A percentile compares a stretch with the other conserved stretches of the same genome.
Evolutionary conservation across 352 stramenopile species (phyloP).

Genomic region (Globisporangium carolinianum): DNA sequence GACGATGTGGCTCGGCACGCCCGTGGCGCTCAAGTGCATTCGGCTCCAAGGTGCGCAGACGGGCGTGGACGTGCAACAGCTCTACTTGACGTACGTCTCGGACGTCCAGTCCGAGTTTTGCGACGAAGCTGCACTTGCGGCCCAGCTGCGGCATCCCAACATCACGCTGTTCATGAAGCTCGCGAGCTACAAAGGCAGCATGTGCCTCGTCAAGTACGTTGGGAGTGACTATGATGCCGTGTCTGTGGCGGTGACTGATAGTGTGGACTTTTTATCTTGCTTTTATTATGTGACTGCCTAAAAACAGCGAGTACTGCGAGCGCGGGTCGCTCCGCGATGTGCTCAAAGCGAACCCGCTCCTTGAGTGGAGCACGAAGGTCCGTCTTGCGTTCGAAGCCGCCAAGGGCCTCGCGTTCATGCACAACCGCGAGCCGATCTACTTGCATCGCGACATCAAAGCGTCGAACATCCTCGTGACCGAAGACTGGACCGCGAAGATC

Average conservation of each 20-base stretch:
- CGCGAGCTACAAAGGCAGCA: conserved; percentile 49
- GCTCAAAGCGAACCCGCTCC: conserved; percentile 45
- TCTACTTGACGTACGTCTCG: conserved; percentile 65
- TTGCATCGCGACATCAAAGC: conserved; percentile 69
- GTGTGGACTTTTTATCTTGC: not conserved
- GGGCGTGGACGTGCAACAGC: conserved; percentile 26
- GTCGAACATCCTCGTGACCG: conserved; percentile 69
- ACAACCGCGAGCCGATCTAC: conserved; percentile 69
- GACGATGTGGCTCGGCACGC: conserved; percentile 67
- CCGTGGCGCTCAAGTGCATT: conserved; percentile 69
- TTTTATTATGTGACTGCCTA: conserved; percentile 2
- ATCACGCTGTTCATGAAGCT: conserved; percentile 76
- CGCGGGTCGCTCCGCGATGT: conserved; percentile 57
- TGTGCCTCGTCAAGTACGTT: conserved; percentile 71
- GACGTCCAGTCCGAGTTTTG: conserved; percentile 57
- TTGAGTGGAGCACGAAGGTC: conserved; percentile 66
- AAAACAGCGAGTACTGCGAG: conserved; percentile 51
- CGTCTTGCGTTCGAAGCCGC: conserved; percentile 58
- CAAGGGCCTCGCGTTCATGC: conserved; percentile 75
- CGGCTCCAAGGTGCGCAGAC: conserved; percentile 33
- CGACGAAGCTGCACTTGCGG: conserved; percentile 55
- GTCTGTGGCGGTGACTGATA: not conserved
- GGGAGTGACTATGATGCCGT: not conserved
- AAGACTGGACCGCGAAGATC: conserved; percentile 70
- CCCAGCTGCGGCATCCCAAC: conserved; percentile 61